These are phyloP conservation scores for Xylaria digitata DNA, from an alignment of 2,329 filamentous ascomycete species.

Conservation along the genomic window DNA sequence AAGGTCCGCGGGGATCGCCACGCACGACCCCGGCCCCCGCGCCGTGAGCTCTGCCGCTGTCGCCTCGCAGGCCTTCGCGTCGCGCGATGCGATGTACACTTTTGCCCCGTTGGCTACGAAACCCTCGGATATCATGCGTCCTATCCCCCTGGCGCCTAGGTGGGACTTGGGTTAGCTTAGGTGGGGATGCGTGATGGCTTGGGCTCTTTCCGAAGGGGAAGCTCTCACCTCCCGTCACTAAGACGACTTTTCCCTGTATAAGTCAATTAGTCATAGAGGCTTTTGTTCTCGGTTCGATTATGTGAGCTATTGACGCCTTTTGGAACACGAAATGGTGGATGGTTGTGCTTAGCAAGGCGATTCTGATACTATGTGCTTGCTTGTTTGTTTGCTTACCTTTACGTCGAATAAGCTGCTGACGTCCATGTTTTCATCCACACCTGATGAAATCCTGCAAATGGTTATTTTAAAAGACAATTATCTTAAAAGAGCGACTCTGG, in stretches of 20 bases:
- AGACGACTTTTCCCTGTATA: slow-evolving; percentile 65
- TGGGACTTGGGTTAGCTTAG: slow-evolving; percentile 32
- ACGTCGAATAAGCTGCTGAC: slow-evolving; percentile 66
- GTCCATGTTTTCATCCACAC: slow-evolving; percentile 59
- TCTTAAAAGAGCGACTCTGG: neutral
- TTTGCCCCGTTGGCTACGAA: slow-evolving; percentile 72
- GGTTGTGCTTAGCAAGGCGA: neutral
- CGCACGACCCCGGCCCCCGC: slow-evolving; percentile 62
- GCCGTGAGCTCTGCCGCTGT: slow-evolving; percentile 68
- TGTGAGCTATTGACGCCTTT: neutral
- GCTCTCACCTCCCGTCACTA: slow-evolving; percentile 63
- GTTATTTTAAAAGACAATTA: neutral
- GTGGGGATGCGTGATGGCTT: neutral
- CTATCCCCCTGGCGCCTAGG: slow-evolving; percentile 68
- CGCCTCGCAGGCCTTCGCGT: slow-evolving; percentile 66
- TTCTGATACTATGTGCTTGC: neutral
- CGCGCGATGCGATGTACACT: slow-evolving; percentile 74
- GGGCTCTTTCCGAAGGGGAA: neutral
- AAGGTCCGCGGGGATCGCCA: slow-evolving; percentile 72
- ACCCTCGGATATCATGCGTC: slow-evolving; percentile 74
- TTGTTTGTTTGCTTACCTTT: slow-evolving; percentile 59
- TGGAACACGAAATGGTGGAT: neutral
- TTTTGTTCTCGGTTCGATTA: neutral
- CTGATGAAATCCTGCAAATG: neutral
- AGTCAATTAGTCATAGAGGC: slow-evolving; percentile 16